Evolutionary conservation across 257 asterid species (phyloP).

Genomic region (Striga asiatica): DNA sequence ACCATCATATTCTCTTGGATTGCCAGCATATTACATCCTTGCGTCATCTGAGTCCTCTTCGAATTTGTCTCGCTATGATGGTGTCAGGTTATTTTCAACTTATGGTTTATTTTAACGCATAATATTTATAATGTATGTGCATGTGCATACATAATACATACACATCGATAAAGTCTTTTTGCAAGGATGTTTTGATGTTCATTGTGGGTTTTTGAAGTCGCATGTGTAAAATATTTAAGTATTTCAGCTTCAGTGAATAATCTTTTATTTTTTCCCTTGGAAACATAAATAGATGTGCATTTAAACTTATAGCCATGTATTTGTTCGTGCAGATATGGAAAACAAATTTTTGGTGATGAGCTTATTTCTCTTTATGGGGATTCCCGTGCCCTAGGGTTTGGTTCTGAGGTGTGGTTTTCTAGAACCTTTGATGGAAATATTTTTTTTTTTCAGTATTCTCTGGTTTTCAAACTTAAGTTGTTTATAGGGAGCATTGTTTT

Average conservation of each 20-base stretch:
- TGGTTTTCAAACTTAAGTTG: not conserved
- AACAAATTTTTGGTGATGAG: constrained; percentile 64
- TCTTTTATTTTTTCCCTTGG: not conserved
- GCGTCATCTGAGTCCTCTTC: constrained; percentile 96
- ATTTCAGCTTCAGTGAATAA: not conserved
- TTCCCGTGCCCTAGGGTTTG: constrained; percentile 91
- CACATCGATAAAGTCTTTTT: no score
- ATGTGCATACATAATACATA: not conserved
- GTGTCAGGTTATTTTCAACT: constrained; percentile 51
- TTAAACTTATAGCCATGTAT: not conserved
- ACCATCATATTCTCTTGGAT: constrained; percentile 92
- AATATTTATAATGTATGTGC: not conserved
- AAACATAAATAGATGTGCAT: not conserved
- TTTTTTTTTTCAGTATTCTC: constrained; percentile 4
- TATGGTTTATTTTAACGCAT: not conserved
- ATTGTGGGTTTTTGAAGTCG: not conserved
- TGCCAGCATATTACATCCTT: constrained; percentile 93
- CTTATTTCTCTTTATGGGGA: constrained; percentile 65
- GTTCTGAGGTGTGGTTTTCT: constrained; percentile 62
- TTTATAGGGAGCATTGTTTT: no score
- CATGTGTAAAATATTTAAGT: not conserved
- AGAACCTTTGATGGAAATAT: not conserved
- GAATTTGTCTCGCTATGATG: constrained; percentile 95
- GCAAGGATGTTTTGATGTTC: not conserved
- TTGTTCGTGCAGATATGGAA: constrained; percentile 54